Percentiles rank a stretch among this genome's conserved stretches.
Conservation (phyloP, 2,329 filamentous ascomycete genomes). For the Rhexocercosporidium sp. region DNA sequence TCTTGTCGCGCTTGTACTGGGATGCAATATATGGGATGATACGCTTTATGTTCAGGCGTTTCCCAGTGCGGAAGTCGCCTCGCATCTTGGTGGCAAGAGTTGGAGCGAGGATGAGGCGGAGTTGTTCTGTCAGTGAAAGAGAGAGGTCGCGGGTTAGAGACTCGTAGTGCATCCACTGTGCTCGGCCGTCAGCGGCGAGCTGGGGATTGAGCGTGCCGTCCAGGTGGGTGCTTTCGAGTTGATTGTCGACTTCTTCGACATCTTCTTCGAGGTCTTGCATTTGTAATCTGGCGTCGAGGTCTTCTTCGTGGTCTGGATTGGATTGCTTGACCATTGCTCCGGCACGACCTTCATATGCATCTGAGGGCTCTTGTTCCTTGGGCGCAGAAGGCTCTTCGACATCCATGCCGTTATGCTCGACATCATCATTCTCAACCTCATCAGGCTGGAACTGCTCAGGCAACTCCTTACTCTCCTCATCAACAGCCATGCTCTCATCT, state of each 20-base stretch:
- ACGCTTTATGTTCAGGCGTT: constrained; percentile 97
- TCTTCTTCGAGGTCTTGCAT: constrained; percentile 44
- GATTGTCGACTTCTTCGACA: constrained; percentile 50
- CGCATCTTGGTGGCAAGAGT: constrained; percentile 96
- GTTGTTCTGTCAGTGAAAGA: constrained; percentile 87
- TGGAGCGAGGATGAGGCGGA: constrained; percentile 92
- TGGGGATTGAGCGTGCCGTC: constrained; percentile 33
- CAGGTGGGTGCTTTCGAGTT: constrained; percentile 77
- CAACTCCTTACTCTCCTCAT: constrained; percentile 66
- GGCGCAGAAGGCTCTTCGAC: constrained; percentile 47
- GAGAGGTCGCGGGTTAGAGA: constrained; percentile 83
- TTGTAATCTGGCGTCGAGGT: constrained; percentile 50
- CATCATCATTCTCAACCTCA: constrained; percentile 50
- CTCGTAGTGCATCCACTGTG: constrained; percentile 87
- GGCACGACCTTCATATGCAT: constrained; percentile 59
- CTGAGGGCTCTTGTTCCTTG: constrained; percentile 49
- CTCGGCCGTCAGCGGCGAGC: constrained; percentile 64
- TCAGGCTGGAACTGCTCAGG: constrained; percentile 55
- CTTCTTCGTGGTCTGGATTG: constrained; percentile 51
- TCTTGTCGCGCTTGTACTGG: constrained; percentile 98
- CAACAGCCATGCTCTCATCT: constrained; percentile 87
- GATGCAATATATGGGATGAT: constrained; percentile 99
- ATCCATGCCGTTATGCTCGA: constrained; percentile 51
- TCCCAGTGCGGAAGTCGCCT: constrained; percentile 95
- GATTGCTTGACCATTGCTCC: constrained; percentile 60